Evolutionary conservation across 139 green algal genomes (phyloP), one percentile per base, ranked within the genome.

Genomic region (Chlorella vulgaris): DNA sequence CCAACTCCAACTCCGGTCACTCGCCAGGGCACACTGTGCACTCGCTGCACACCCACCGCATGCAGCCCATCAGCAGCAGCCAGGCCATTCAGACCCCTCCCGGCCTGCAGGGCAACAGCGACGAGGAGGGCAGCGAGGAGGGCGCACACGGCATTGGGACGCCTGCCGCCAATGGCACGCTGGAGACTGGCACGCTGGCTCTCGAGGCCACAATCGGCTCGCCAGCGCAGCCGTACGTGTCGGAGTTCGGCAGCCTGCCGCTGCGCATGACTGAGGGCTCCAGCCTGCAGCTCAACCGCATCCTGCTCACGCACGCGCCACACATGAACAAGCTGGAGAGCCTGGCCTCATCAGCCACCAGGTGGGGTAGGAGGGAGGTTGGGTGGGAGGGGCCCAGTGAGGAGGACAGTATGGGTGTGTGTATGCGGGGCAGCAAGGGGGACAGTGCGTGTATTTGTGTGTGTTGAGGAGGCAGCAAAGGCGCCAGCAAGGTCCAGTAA

Each of bases 271-370:
- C 43, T 35, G 61, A 40, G 28, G 7, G 61, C 47, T 50, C 26
- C 38, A 24, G n/a, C 26, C 58, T 35, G 58, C 58, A 69, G n/a
- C 58, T 80, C 13, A 80, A 70, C 74, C 60, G 29, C 24, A 80
- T 80, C 28, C 28, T 70, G 38, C 35, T 60, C 24, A 62, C 62
- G 28, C 83, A 71, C 58, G 51, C 73, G 7, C 43, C 76, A 29
- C 81, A 80, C 53, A 47, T 88, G 51, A 65, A 69, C 55, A 88
- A 90, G 60, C 50, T 91, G 40, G 89, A 97, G 91, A 85, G 81
- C n/a, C 92, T 97, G 26, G 94, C 94, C 3, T 95, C 90, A 6
- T 92, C 89, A 7, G 94, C 94, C 1, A 94, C 97, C 68, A 89
- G 94, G 73, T 69, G 36, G 26, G 42, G 13, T 0, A n/a, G 7